Evolutionary conservation across 2,329 filamentous ascomycete species (phyloP).

Genomic region (Fusarium albidum): DNA sequence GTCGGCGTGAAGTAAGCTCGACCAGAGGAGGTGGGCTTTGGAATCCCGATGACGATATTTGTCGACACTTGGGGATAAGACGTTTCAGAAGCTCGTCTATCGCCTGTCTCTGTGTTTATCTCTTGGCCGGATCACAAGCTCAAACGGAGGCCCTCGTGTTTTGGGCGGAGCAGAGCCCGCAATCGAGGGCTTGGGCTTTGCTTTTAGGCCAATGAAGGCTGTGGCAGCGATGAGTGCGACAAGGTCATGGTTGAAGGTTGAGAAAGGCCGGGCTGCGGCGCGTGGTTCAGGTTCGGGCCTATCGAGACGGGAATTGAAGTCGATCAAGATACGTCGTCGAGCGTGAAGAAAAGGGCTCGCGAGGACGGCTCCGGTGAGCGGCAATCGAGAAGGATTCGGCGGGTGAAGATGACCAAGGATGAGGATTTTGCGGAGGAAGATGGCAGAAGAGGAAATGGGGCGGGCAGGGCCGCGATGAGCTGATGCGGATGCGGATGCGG

Average conservation of each 20-base stretch:
- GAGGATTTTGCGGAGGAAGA: conserved; percentile 21
- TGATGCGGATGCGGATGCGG: conserved; percentile 36
- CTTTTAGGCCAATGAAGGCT: conserved; percentile 44
- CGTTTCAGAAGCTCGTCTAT: conserved; percentile 45
- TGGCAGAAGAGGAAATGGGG: conserved; percentile 29
- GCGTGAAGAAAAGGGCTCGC: not conserved
- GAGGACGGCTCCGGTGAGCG: not conserved
- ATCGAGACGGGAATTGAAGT: conserved; percentile 12
- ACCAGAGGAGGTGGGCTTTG: conserved; percentile 31
- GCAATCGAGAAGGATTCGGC: conserved; percentile 7
- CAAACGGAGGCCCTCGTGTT: conserved; percentile 33
- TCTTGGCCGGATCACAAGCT: conserved; percentile 33
- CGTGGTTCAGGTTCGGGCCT: conserved; percentile 29
- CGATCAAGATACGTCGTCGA: conserved; percentile 7
- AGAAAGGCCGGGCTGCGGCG: conserved; percentile 36
- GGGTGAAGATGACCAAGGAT: conserved; percentile 16
- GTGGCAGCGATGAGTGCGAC: conserved; percentile 39
- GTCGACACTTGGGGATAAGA: conserved; percentile 34
- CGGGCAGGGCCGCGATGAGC: conserved; percentile 39
- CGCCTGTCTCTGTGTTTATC: conserved; percentile 32
- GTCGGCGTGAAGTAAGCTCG: conserved; percentile 30
- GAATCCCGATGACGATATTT: conserved; percentile 29
- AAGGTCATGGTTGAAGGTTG: conserved; percentile 43
- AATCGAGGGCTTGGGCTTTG: conserved; percentile 16
- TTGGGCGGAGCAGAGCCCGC: conserved; percentile 32